Conservation (phyloP, 208 protist species). For the Angomonas deanei region DNA sequence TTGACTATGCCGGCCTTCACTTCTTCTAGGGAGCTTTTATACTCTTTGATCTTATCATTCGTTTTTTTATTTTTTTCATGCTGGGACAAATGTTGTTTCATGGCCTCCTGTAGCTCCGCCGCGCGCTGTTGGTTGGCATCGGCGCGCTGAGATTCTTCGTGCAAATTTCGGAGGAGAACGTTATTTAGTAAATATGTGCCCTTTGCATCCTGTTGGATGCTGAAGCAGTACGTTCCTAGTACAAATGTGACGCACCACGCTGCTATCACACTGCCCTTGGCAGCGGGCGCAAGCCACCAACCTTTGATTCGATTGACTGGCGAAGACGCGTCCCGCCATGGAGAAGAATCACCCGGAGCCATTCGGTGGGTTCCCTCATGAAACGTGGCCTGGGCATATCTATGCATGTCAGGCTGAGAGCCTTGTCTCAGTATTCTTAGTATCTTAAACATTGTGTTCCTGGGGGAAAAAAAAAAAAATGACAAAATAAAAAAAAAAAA, state of each 20-base stretch:
- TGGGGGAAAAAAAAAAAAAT: constrained; percentile 6
- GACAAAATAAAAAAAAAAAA: constrained; percentile 11
- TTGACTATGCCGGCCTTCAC: constrained; percentile 53
- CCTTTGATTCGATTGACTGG: constrained; percentile 65
- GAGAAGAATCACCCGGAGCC: constrained; percentile 81
- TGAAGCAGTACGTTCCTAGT: constrained; percentile 74
- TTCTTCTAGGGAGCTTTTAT: constrained; percentile 20
- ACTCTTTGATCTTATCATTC: constrained; percentile 24
- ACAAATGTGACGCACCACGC: constrained; percentile 77
- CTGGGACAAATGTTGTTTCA: constrained; percentile 33
- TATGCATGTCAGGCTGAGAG: constrained; percentile 64
- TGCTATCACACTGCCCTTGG: constrained; percentile 75
- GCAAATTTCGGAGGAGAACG: constrained; percentile 75
- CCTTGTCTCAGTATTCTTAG: constrained; percentile 22
- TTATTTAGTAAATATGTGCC: constrained; percentile 86
- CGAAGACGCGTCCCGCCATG: constrained; percentile 75
- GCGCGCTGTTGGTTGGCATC: constrained; percentile 68
- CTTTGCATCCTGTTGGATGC: constrained; percentile 82
- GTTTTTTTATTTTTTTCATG: constrained; percentile 21
- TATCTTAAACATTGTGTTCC: constrained; percentile 16
- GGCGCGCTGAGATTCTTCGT: constrained; percentile 70
- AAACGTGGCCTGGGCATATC: constrained; percentile 80
- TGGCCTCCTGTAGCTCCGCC: constrained; percentile 42
- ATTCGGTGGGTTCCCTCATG: constrained; percentile 81
- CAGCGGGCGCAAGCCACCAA: constrained; percentile 79